Base-by-base conservation (phyloP, 805 yeast species). In the Zygosaccharomyces bisporus region DNA sequence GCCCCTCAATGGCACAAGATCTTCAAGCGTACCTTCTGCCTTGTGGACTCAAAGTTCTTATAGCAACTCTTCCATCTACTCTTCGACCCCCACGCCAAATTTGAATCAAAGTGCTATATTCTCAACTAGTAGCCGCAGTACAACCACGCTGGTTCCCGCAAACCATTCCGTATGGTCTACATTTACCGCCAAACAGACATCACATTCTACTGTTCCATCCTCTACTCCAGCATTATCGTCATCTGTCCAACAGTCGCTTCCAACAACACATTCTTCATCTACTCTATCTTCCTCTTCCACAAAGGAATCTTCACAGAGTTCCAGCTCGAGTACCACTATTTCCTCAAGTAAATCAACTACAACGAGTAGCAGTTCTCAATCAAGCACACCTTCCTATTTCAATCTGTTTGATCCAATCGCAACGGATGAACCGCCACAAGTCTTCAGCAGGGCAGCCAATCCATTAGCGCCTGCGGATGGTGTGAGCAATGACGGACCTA, bases 401-500 rank as follows among this genome's bases (percentile, higher is more conserved):
- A 71, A 75, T 49, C 64, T 82, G n/a, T 80, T 81, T 59, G 49
- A 58, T 12, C 69, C 73, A 2, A 68, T 81, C 43, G 69, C 71
- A 34, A 74, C 76, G 4, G 52, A 51, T 9, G 67, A 62, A 18
- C 82, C 82, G 4, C 69, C 71, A 6, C 44, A 68, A 0, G 69
- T 75, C 39, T 80, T 80, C 64, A 49, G 70, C 3, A 68, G 75
- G 41, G 70, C 70, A 31, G 69, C 61, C 3, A 69, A 76, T 39
- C 75, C 75, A 9, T 60, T 78, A 44, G 52, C 56, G 0, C 58
- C 79, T 31, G 79, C 83, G 14, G 53, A 51, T 3, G 77, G 77
- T 27, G 80, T 76, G 29, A 63, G 67, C 31, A 70, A 71, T 47
- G 58, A 64, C 40, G 74, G 64, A 25, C 69, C 81, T 1, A 71